Base-by-base conservation (phyloP, 73 alveolate genomes). In the Paramecium biaurelia region DNA sequence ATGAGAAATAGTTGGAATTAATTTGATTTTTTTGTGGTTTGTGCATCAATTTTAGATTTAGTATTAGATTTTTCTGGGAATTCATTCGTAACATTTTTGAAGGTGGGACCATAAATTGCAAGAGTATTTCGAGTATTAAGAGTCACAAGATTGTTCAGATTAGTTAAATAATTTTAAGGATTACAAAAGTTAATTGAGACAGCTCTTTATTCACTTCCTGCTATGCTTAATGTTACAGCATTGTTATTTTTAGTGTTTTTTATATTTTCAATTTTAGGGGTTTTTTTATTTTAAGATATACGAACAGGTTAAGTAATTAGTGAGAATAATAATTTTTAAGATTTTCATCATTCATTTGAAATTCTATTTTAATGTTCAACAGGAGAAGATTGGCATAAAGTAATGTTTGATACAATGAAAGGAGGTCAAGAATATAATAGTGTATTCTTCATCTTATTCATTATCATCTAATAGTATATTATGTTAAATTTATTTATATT, bases 401-500 rank as follows among this genome's bases (percentile, higher is more conserved):
- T 97, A 18, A 96, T 96, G 99, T 93, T 92, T 89, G 99, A 97
- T 70, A 82, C 95, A 11, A 63, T 76, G 95, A 30, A 15, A 42
- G 92, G 59, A 56, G 95, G 70, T 6, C 47, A 53, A 49, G 30
- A 37, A 18, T 26, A 58, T 58, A 34, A 58, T 21, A 18, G 82
- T 4, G 20, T 72, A 15, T 57, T 67, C 9, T 89, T 37, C 28
- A 21, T 74, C 56, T 1, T 53, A 28, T 72, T 86, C 43, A 42
- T 57, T 14, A 58, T 76, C 7, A 20, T 86, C 10, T 67, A 86
- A 15, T 32, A 98, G 21, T 89, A 96, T 67, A 95, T 98, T 26
- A 98, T 98, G 99, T 93, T 98, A 57, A 98, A 98, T 93, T 93
- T 98, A 24, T 98, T 98, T 93, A 92, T 98, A 28, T 94, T 98